Base-by-base conservation (phyloP, 495 filamentous ascomycete genomes). In the Lichenothelia convexa region DNA sequence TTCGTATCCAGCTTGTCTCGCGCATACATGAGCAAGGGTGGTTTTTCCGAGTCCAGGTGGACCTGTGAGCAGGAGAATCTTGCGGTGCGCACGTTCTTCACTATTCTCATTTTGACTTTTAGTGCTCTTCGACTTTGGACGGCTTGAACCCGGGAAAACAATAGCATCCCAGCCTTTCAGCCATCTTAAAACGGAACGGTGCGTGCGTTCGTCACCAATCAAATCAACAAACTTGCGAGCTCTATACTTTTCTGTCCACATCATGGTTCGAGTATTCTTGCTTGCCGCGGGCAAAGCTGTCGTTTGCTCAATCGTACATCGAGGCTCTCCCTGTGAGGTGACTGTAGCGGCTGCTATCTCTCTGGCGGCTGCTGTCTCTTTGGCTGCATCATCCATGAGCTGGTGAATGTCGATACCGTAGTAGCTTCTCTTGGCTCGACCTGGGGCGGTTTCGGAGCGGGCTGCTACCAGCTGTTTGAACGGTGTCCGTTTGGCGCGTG, bases 21-120 rank as follows among this genome's bases (percentile, higher is more conserved):
- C 89, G 52, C 89, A 94, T 5, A 97, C 89, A 57, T 97, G 89
- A 1, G 89, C 91, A 21, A 97, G 55, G 0, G 89, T 97, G 0
- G 89, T 97, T 61, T 97, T 97, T 9, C 89, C 89, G 11, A 97
- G 63, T 3, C 89, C 89, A 2, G 89, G 86, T 5, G 87, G 82
- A 0, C 89, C 89, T 24, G 84, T 81, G 2, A 97, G 60, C 46
- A 97, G 63, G 21, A 97, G 61, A 19, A 97, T 81, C 53, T 94
- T 95, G 36, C 77, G 64, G 43, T 87, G 80, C 13, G 68, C 57
- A 32, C 65, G 73, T 46, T 81, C 78, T 38, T 82, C 71, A 18
- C 19, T 33, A 18, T 73, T 68, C 8, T 65, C 57, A 17, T 57
- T 50, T 7, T 30, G 35, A 13, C 45, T 48, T 30, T 57, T 62